Evolutionary conservation across 2,329 filamentous ascomycete genomes (phyloP).

Genomic region (Didymella pomorum): DNA sequence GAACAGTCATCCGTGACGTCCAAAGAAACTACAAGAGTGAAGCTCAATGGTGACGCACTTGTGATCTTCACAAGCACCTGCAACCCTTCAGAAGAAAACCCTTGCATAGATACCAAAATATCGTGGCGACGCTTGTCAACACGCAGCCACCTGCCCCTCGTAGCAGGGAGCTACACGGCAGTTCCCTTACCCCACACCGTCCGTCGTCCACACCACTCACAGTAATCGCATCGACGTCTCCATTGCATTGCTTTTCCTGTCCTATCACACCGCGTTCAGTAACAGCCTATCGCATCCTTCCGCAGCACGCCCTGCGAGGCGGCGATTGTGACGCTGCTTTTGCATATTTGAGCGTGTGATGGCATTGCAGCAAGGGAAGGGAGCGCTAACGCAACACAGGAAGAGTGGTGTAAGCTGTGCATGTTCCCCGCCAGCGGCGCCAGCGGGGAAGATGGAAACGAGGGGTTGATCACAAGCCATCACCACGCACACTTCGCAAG

Average conservation of each 20-base stretch:
- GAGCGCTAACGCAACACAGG: background rate
- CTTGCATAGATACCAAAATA: slow-evolving; percentile 6
- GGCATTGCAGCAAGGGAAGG: background rate
- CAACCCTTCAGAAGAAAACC: background rate
- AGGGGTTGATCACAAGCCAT: background rate
- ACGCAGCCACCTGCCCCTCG: background rate
- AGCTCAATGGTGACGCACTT: background rate
- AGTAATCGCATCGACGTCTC: background rate
- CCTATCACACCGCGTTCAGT: background rate
- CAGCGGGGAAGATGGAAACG: slow-evolving; percentile 5
- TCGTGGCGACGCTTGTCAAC: slow-evolving; percentile 4
- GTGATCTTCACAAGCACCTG: background rate
- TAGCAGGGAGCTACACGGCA: slow-evolving; percentile 4
- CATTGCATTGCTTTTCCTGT: background rate
- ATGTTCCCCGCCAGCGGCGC: background rate
- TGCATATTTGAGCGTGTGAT: background rate
- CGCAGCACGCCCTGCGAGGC: background rate
- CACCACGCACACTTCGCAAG: no score
- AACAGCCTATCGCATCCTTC: slow-evolving; percentile 2
- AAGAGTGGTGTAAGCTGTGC: background rate
- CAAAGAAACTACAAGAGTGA: background rate
- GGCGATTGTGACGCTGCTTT: slow-evolving; percentile 16
- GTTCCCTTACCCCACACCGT: slow-evolving; percentile 9
- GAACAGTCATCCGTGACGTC: background rate
- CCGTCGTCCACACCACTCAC: slow-evolving; percentile 1